Evolutionary conservation across 2,329 filamentous ascomycete genomes (phyloP).

Genomic region (Epichloe elymi): DNA sequence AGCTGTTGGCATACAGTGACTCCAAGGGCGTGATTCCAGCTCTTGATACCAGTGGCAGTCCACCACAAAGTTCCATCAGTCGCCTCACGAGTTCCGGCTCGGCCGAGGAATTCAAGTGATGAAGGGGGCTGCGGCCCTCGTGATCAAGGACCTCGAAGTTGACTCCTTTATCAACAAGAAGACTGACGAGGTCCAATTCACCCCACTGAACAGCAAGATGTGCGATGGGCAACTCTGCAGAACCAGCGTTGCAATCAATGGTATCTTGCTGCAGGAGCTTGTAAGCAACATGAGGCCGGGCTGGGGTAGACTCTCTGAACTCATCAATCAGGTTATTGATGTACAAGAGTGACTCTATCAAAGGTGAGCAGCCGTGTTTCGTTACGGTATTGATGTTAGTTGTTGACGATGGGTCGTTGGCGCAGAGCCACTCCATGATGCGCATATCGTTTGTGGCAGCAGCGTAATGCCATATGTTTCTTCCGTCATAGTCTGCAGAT

Average conservation of each 20-base stretch:
- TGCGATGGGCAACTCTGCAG: slow-evolving; percentile 5
- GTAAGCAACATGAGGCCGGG: slow-evolving; percentile 7
- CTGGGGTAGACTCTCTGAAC: neutral
- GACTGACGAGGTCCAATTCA: slow-evolving; percentile 9
- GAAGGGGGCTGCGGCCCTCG: slow-evolving; percentile 11
- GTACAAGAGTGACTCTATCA: slow-evolving; percentile 18
- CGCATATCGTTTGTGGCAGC: slow-evolving; percentile 19
- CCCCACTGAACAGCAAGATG: slow-evolving; percentile 16
- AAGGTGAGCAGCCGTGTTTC: slow-evolving; percentile 15
- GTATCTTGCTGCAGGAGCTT: slow-evolving; percentile 9
- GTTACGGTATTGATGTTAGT: slow-evolving; percentile 15
- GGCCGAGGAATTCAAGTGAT: slow-evolving; percentile 15
- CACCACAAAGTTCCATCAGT: slow-evolving; percentile 13
- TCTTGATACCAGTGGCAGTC: slow-evolving; percentile 4
- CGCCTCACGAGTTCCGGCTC: slow-evolving; percentile 10
- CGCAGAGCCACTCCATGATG: slow-evolving; percentile 18
- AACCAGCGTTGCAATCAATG: slow-evolving; percentile 4
- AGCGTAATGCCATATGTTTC: slow-evolving; percentile 25
- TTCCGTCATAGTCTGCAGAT: slow-evolving; percentile 17
- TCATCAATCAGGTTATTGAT: neutral
- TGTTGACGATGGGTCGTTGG: slow-evolving; percentile 15
- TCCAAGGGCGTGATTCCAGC: slow-evolving; percentile 15
- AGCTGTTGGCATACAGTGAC: slow-evolving; percentile 17
- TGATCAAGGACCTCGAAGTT: slow-evolving; percentile 7
- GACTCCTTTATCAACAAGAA: slow-evolving; percentile 10